Evolutionary conservation across 208 protist genomes (phyloP), one percentile per base, ranked within the genome.

Genomic region (Crithidia acanthocephali): DNA sequence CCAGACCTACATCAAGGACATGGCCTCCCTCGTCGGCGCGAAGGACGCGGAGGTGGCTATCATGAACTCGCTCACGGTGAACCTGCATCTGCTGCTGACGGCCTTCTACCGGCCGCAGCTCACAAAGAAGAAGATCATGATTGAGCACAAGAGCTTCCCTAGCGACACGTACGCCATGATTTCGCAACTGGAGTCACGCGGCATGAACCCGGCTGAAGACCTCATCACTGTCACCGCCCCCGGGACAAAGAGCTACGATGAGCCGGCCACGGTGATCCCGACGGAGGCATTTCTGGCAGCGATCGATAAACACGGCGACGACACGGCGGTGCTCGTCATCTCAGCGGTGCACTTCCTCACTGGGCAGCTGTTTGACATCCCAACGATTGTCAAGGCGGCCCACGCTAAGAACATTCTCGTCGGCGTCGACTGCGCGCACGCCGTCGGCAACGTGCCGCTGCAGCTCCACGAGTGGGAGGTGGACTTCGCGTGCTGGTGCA

Each of bases 401-500:
- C 86, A 98, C 35, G 78, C 76, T 4, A 83, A 94, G 37, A 87
- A 83, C 60, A 90, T 90, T 48, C 11, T 95, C 37, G 93, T 98
- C 27, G 98, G 98, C 30, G 88, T 95, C 58, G 97, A 99, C 83
- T 91, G 98, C 42, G 90, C 97, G 18, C 95, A 98, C 71, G 98
- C 97, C n/a, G 95, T 88, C 5, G 97, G 96, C 60, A 98, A 98
- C 76, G 90, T 98, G 23, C 82, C 82, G 33, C 85, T 99, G 33
- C 53, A 86, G 58, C 85, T 99, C 30, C 96, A 99, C 67, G 96
- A 98, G 57, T 99, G 98, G 98, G 81, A 93, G 45, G 94, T 98
- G 10, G 98, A 99, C 78, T 99, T 98, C 84, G 98, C 95, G 7
- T 94, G 79, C 77, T 99, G 96, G 96, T 98, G 95, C 79, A 93